These are phyloP conservation scores for Ustilago cynodontis DNA, from an alignment of 1,284 basidiomycete genomes.

Conservation along the genomic window DNA sequence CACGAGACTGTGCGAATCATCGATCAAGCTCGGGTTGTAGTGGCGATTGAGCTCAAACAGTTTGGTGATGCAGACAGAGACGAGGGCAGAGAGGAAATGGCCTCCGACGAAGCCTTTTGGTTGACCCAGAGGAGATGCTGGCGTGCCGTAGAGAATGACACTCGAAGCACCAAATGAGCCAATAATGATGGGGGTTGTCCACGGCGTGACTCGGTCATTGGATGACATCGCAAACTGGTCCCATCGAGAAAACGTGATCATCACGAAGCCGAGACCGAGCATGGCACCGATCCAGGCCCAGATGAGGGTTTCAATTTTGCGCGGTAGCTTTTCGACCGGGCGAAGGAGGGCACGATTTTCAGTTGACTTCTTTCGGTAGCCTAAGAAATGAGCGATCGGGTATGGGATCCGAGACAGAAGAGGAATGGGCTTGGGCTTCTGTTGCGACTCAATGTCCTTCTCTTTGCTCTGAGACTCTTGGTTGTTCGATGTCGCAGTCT, in stretches of 20 bases:
- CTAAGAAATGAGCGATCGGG: slow-evolving; percentile 49
- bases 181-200: slow-evolving; percentile 55
- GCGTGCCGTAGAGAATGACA: slow-evolving; percentile 57
- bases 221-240: slow-evolving; percentile 40
- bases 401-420: slow-evolving; percentile 48
- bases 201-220: slow-evolving; percentile 41
- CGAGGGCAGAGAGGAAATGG: slow-evolving; percentile 51
- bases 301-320: slow-evolving; percentile 49
- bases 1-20: slow-evolving; percentile 41
- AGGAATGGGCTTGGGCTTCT: slow-evolving; percentile 26
- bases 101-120: slow-evolving; percentile 50
- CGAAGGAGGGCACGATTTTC: slow-evolving; percentile 38
- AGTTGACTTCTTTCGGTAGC: slow-evolving; percentile 33
- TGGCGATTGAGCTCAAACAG: slow-evolving; percentile 50
- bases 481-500: neutral
- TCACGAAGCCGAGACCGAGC: slow-evolving; percentile 48
- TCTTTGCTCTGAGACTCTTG: slow-evolving; percentile 6
- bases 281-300: slow-evolving; percentile 57
- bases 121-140: slow-evolving; percentile 51
- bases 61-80: slow-evolving; percentile 50
- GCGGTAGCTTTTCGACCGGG: slow-evolving; percentile 38
- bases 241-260: slow-evolving; percentile 54
- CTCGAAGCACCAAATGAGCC: slow-evolving; percentile 57
- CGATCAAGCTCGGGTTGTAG: slow-evolving; percentile 49
- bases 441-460: slow-evolving; percentile 40